Base-by-base conservation (phyloP, 768 basidiomycete species). In the Chalciporus sphaerocephalus region DNA sequence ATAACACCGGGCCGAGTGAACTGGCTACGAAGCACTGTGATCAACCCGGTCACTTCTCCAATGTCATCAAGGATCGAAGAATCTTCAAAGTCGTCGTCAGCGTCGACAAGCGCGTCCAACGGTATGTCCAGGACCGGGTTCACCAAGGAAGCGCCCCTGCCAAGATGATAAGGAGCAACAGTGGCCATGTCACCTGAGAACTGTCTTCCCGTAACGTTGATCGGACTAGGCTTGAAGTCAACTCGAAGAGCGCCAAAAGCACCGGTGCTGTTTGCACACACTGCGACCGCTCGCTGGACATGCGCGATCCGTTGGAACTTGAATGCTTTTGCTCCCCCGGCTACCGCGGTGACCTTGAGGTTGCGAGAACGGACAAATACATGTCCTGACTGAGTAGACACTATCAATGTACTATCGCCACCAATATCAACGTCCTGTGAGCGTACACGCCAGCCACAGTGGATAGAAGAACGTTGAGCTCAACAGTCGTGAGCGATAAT, bases 341-440 rank as follows among this genome's bases (percentile, higher is more conserved):
- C 57, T 41, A 48, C 62, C 60, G 43, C 42, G 17, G 37, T 46
- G 5, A 44, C 52, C 52, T 58, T 67, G 43, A 50, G 49, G 47
- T 69, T 80, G 21, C 91, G 78, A 16, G 81, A 74, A 18, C 93
- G 85, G 18, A 94, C 75, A 59, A 87, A 97, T 24, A 95, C 93
- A 56, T 97, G 93, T 0, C 95, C 95, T 4, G 95, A 94, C 51
- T 87, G 82, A 2, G 95, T 98, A 67, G 91, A 96, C 37, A 98
- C 76, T 59, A 96, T 85, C 58, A 96, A 79, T 13, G 86, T 80
- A 4, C 93, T 91, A 52, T 96, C 92, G 1, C 82, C 72, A 16
- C 92, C 91, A 12, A 97, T 72, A 0, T 92, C 92, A 8, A 95
- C 87, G 55, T 98, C 95, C 83, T 87, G 54, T 40, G 30, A 38